Conservation (phyloP, 2,329 filamentous ascomycete species). For the Colletotrichum cordylinicola region DNA sequence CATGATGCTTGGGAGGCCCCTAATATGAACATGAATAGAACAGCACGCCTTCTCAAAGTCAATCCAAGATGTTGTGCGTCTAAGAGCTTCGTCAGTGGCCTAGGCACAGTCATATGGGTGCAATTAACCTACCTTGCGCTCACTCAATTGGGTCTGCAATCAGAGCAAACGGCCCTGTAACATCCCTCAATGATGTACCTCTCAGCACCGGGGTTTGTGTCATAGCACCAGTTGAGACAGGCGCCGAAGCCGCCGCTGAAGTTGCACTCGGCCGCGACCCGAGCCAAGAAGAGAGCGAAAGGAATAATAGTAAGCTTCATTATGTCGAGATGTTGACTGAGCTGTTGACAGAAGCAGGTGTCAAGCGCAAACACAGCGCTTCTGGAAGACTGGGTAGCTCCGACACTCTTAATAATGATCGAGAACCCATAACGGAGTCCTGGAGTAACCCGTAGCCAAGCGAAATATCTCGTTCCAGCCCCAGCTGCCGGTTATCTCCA, state of each 20-base stretch:
- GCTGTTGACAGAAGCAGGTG: not conserved
- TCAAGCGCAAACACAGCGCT: accelerated
- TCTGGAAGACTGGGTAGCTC: accelerated
- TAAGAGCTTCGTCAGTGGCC: not conserved
- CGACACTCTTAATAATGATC: not conserved
- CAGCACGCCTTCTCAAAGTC: accelerated
- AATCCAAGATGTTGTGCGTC: accelerated
- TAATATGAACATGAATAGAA: not conserved
- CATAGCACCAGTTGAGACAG: not conserved
- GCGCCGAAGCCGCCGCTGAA: not conserved
- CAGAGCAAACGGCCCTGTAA: not conserved
- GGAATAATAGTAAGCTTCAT: not conserved
- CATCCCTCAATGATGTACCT: not conserved
- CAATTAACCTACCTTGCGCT: not conserved
- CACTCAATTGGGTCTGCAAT: not conserved
- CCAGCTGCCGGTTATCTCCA: not conserved
- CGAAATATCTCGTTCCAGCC: not conserved
- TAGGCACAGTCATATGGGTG: accelerated
- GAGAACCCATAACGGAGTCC: too few species aligned
- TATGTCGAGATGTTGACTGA: not conserved
- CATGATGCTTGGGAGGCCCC: not conserved
- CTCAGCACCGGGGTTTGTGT: not conserved
- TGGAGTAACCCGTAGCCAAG: not conserved
- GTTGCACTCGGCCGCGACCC: not conserved
- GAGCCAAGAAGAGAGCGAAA: not conserved